Evolutionary conservation across 2,329 filamentous ascomycete genomes (phyloP).

Genomic region (Nemania serpens): DNA sequence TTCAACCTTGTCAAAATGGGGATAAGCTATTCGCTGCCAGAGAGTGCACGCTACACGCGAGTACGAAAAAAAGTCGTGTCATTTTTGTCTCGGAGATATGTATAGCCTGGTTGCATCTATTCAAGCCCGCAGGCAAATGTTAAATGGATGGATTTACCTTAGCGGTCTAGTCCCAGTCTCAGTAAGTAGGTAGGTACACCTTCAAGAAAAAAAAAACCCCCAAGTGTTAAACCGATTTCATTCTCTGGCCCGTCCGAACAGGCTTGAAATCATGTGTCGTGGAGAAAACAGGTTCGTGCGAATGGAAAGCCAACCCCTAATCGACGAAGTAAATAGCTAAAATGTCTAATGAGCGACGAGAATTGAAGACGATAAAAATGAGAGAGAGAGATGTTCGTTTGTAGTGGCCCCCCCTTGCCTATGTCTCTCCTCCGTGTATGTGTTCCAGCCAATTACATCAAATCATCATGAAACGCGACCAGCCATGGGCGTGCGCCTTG

Average conservation of each 20-base stretch:
- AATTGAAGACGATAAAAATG: conserved; percentile 13
- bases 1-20: background rate
- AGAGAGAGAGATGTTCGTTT: background rate
- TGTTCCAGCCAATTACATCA: background rate
- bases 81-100: too few relatives aligned
- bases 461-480: conserved; percentile 11
- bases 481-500: background rate
- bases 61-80: too few relatives aligned
- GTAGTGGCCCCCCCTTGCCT: background rate
- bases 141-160: too few relatives aligned
- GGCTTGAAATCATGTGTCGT: too few relatives aligned
- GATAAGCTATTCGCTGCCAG: too few relatives aligned
- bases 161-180: too few relatives aligned
- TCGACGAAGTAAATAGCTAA: background rate
- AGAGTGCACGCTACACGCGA: too few relatives aligned
- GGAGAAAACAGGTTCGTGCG: background rate
- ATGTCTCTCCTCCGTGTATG: background rate
- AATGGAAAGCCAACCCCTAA: background rate
- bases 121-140: background rate
- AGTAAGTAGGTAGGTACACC: too few relatives aligned
- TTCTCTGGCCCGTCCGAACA: background rate
- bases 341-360: conserved; percentile 18
- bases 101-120: background rate
- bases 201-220: background rate
- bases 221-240: background rate